Evolutionary conservation across 2,329 filamentous ascomycete genomes (phyloP).

Genomic region (Xylaria sp.): DNA sequence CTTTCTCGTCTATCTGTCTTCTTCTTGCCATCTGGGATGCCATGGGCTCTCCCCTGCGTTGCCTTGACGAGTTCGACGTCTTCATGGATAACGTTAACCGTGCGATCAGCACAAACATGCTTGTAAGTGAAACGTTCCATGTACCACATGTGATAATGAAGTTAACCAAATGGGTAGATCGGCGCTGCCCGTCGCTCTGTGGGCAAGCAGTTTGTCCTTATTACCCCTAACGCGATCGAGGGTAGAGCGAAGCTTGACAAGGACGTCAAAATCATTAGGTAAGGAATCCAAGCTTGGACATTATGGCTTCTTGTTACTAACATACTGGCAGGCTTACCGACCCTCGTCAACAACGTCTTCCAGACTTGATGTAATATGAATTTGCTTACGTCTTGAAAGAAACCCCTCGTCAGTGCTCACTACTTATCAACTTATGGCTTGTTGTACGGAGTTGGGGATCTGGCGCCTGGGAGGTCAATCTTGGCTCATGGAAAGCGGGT

Average conservation of each 20-base stretch:
- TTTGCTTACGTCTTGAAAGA: conserved; percentile 6
- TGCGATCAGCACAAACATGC: conserved; percentile 90
- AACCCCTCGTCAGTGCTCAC: not conserved
- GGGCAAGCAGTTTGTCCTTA: conserved; percentile 94
- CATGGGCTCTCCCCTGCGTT: conserved; percentile 94
- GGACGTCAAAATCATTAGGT: conserved; percentile 82
- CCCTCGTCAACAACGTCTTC: conserved; percentile 60
- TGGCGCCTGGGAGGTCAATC: conserved; percentile 1
- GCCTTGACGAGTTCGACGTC: conserved; percentile 97
- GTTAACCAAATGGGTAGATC: conserved; percentile 60
- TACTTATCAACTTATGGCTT: conserved; percentile 4
- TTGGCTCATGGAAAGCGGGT: not conserved
- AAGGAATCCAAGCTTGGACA: conserved; percentile 7
- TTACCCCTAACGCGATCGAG: conserved; percentile 87
- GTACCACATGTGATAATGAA: conserved; percentile 6
- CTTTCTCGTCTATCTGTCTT: conserved; percentile 95
- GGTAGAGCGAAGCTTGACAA: conserved; percentile 60
- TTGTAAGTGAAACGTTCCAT: conserved; percentile 61
- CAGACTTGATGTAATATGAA: conserved; percentile 36
- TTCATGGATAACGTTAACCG: conserved; percentile 99
- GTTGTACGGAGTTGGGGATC: conserved; percentile 10
- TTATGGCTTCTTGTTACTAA: conserved; percentile 34
- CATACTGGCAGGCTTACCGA: conserved; percentile 56
- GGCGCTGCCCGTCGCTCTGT: conserved; percentile 82
- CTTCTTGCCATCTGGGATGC: conserved; percentile 95